Evolutionary conservation across 169 alveolate genomes (phyloP), one percentile per base, ranked within the genome.

Genomic region (Prorocentrum cordatum): DNA sequence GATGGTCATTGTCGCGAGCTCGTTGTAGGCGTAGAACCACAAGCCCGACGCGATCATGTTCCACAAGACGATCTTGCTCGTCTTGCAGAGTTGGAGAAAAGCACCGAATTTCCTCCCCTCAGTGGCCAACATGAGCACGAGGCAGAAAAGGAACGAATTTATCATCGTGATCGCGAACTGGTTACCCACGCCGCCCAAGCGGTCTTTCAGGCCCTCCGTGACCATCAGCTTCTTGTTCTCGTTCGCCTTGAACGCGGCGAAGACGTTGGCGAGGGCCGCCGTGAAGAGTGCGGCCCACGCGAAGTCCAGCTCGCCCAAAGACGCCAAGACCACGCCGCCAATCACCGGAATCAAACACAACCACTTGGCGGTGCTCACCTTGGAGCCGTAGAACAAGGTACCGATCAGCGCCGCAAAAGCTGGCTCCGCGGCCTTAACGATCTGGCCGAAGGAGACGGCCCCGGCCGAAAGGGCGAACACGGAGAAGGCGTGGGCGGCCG

Each of bases 211-310:
- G 4, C 91, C 91, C 24, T 67, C 80, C 10, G 91, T 82, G 38
- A 36, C 64, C 91, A 82, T 82, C 59, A 82, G 80, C 66, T 82
- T 82, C 91, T 82, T 82, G 80, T 82, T 82, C 91, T 82, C 91
- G 36, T 82, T 82, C 45, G 66, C 91, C 91, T 82, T 82, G 26
- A 82, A 36, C 80, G 91, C 91, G 24, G 91, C 91, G 80, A 82
- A 82, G 80, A 82, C 91, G 68, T 82, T 82, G 54, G 91, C 91
- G 67, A 82, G 61, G 20, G 80, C 91, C 14, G 91, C 91, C 39
- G 91, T 82, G 26, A 82, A 32, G 45, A 82, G 80, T 5, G 91
- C 91, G 18, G 91, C 91, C 91, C 91, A 82, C 29, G 91, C 91
- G 33, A 82, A 82, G 91, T 64, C 35, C 80, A 64, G 33, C 62